Evolutionary conservation across 352 stramenopile species (phyloP).

Genomic region (Phytopythium boreale): DNA sequence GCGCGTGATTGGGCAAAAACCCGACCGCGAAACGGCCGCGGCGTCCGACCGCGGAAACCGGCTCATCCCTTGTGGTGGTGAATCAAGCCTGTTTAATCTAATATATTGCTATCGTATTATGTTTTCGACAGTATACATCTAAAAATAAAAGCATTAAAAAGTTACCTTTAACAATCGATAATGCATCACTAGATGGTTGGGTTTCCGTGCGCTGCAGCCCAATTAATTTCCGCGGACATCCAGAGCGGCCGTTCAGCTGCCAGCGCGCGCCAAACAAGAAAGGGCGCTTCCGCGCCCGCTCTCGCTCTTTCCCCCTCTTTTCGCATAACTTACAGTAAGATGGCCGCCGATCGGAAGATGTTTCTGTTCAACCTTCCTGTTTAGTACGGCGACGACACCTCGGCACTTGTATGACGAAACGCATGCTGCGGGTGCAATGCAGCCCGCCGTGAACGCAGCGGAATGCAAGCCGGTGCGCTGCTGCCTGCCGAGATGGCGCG

Average conservation of each 20-base stretch:
- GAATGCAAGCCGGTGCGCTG: too few species aligned
- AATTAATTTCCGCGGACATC: neutral
- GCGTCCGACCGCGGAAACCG: neutral
- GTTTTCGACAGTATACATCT: too few species aligned
- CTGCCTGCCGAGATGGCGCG: neutral
- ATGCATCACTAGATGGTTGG: neutral
- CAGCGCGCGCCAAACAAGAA: neutral
- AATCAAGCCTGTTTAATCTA: neutral
- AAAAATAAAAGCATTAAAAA: too few species aligned
- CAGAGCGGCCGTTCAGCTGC: constrained; percentile 7
- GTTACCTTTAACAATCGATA: neutral
- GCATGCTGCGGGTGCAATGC: too few species aligned
- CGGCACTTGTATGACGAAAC: too few species aligned
- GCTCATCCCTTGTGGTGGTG: neutral
- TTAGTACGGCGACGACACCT: too few species aligned
- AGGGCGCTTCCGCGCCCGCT: constrained; percentile 2
- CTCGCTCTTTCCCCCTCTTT: constrained; percentile 1
- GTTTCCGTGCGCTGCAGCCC: neutral
- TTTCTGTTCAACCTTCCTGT: too few species aligned
- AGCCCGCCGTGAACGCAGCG: too few species aligned
- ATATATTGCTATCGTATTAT: neutral
- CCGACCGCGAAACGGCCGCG: neutral
- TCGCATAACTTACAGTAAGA: neutral
- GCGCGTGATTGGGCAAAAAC: neutral
- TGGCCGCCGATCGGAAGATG: too few species aligned